Percentiles rank a stretch among this genome's conserved stretches.
Conservation (phyloP, 768 basidiomycete species). For the Asterophora lycoperdoides region DNA sequence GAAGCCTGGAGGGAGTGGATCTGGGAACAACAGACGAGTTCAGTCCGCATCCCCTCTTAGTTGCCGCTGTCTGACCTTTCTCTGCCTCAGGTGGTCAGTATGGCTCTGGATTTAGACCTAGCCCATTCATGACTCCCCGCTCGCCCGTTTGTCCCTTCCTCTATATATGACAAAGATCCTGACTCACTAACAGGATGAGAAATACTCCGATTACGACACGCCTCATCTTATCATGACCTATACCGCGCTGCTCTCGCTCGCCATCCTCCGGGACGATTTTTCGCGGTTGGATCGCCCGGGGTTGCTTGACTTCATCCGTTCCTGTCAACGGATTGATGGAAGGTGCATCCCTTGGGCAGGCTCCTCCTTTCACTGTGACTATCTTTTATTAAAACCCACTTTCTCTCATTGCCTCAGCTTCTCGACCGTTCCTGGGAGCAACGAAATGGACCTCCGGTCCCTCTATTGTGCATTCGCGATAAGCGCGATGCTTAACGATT, state of each 20-base stretch:
- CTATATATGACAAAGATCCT: background rate
- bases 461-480: conserved; percentile 87
- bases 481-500: conserved; percentile 72
- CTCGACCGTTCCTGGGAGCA: conserved; percentile 59
- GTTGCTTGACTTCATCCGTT: conserved; percentile 58
- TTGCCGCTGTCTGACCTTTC: conserved; percentile 4
- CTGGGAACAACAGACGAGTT: conserved; percentile 81
- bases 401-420: conserved; percentile 41
- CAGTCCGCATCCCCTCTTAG: conserved; percentile 1
- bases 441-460: conserved; percentile 78
- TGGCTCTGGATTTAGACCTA: conserved; percentile 72
- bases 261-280: conserved; percentile 86
- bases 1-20: conserved; percentile 77
- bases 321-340: conserved; percentile 78
- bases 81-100: conserved; percentile 44
- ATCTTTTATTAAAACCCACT: conserved; percentile 1
- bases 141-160: conserved; percentile 10
- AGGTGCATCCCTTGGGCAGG: conserved; percentile 48
- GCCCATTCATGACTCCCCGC: conserved; percentile 57
- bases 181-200: conserved; percentile 21
- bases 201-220: conserved; percentile 51
- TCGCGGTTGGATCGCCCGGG: conserved; percentile 62
- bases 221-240: conserved; percentile 94
- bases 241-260: conserved; percentile 78
- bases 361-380: background rate